These are phyloP conservation scores for Allium fistulosum DNA, from an alignment of 106 monocot species.

Conservation along the genomic window DNA sequence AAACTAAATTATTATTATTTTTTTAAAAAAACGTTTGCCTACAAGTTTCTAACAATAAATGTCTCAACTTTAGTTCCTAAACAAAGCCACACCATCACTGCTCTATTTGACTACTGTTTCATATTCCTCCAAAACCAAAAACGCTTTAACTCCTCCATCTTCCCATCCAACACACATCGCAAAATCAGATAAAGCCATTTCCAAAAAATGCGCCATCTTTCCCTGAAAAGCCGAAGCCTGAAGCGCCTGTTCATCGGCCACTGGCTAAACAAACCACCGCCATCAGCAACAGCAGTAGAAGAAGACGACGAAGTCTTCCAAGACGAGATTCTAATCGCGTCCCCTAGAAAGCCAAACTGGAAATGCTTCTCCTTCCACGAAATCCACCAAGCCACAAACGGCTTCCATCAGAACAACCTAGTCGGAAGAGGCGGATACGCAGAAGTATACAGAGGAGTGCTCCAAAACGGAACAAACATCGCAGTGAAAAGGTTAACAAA, in stretches of 20 bases:
- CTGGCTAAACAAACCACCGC: too few relatives aligned
- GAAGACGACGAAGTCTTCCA: constrained; percentile 1
- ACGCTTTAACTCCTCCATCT: too few relatives aligned
- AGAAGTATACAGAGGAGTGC: constrained; percentile 58
- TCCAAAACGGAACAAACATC: constrained; percentile 33
- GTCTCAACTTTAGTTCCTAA: too few relatives aligned
- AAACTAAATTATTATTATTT: too few relatives aligned
- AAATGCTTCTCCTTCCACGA: constrained; percentile 72
- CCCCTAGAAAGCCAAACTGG: constrained; percentile 41
- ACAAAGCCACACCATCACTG: too few relatives aligned
- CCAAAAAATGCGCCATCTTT: constrained; percentile 23
- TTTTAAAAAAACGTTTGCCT: too few relatives aligned
- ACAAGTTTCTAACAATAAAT: too few relatives aligned
- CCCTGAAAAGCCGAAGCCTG: constrained; percentile 34
- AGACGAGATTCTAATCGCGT: neutral
- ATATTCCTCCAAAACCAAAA: too few relatives aligned
- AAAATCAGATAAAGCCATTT: too few relatives aligned
- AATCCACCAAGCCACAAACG: constrained; percentile 52
- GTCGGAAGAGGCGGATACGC: constrained; percentile 72
- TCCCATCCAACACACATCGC: too few relatives aligned
- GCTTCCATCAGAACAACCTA: constrained; percentile 58
- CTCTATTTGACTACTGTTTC: too few relatives aligned
- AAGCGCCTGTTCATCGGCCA: constrained; percentile 20
- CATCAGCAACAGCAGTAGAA: too few relatives aligned
- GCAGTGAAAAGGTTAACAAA: constrained; percentile 55